Conservation (phyloP, 2,329 filamentous ascomycete genomes). For the Myrmaecium sp. region DNA sequence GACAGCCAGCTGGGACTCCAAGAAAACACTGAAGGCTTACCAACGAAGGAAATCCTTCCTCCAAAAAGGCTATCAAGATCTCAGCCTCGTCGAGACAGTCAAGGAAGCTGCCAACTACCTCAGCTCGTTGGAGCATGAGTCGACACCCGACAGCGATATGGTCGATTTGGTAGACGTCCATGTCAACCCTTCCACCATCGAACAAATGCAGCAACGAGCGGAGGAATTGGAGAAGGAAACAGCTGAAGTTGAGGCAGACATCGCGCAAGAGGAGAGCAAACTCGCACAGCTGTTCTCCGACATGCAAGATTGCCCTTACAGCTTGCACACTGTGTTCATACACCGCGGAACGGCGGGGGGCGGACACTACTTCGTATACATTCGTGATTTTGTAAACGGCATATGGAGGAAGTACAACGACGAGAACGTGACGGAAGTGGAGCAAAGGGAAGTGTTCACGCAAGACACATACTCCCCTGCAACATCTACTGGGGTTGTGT, state of each 20-base stretch:
- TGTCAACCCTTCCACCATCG: too few relatives aligned
- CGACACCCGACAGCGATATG: too few relatives aligned
- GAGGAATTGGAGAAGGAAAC: constrained; percentile 7
- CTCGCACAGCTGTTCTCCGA: constrained; percentile 44
- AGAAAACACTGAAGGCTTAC: constrained; percentile 42
- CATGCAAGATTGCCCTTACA: constrained; percentile 53
- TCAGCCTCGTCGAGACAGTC: constrained; percentile 14
- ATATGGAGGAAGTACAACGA: constrained; percentile 96
- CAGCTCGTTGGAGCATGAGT: too few relatives aligned
- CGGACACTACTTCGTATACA: constrained; percentile 96
- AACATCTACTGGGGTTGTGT: constrained; percentile 50
- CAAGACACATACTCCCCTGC: constrained; percentile 36
- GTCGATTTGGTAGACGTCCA: constrained; percentile 2
- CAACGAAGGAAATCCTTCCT: constrained; percentile 30
- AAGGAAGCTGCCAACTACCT: constrained; percentile 15
- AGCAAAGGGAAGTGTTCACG: constrained; percentile 49
- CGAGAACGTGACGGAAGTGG: constrained; percentile 54
- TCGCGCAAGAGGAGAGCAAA: constrained; percentile 25
- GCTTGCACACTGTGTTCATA: constrained; percentile 82
- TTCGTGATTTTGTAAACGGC: constrained; percentile 66
- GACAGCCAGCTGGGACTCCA: constrained; percentile 58
- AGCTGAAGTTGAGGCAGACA: constrained; percentile 1
- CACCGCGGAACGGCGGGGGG: constrained; percentile 49
- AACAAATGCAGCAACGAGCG: constrained; percentile 11
- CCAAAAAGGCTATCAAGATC: constrained; percentile 15